Evolutionary conservation across 306 rosid genomes (phyloP), one percentile per base, ranked within the genome.

Genomic region (Fagus crenata): DNA sequence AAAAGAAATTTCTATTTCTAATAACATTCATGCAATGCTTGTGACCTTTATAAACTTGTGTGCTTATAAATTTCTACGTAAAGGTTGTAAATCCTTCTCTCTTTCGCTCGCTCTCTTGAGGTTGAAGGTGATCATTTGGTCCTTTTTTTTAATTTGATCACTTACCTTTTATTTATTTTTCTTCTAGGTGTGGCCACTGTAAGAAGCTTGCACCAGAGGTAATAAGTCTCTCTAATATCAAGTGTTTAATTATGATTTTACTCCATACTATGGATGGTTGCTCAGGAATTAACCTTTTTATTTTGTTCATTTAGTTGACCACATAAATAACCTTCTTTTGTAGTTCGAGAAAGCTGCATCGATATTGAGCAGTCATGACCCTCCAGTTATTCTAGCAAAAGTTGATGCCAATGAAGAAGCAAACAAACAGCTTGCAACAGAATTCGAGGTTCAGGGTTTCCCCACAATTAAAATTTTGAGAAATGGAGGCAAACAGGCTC

Each of bases 161-260:
- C 61, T 55, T 49, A 78, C 36, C 13, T 18, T 31, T 40, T 12
- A 5, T 37, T 33, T 7, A 32, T 43, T 68, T 36, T 28, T 42
- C 55, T 35, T 82, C 49, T 78, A 96, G 99, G 99, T 96, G 98
- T 86, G 97, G 99, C n/a, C 97, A 92, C 88, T 96, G 99, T 74
- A 86, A 89, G 98, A 85, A 81, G 67, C 93, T 96, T 54, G 96
- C 91, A 65, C 99, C 99, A 3, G 99, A 96, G 99, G 99, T 96
- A 76, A 75, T 17, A 43, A 65, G 67, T 3, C 15, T 72, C 73
- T 72, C 46, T 37, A 28, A n/a, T 17, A 28, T 77, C 80, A 63
- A 41, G 41, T 58, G 42, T 42, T 37, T 42, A 15, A 15, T 32
- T 56, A 3, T 55, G 69, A 7, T 3, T 70, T 32, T 77, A 60